Base-by-base conservation (phyloP, 306 rosid species). In the Lathyrus oleraceus region DNA sequence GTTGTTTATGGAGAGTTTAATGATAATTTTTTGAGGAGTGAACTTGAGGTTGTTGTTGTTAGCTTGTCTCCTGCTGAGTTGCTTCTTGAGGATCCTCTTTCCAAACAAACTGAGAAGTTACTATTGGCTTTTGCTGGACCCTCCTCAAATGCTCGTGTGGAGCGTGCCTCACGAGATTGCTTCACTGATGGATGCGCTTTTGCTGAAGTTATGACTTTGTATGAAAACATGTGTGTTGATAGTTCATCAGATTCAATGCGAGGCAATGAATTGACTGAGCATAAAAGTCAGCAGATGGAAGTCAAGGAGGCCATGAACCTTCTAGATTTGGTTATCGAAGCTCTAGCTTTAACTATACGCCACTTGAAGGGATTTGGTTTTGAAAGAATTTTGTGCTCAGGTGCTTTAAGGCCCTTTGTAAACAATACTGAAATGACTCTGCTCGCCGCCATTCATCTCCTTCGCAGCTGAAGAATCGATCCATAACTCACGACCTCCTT, bases 361-460 rank as follows among this genome's bases (percentile, higher is more conserved):
- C 89, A 94, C 75, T 84, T 94, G 70, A 90, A 87, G 80, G 92
- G 86, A 71, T 94, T 88, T 74, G 95, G 98, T 77, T 87, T 94
- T 67, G 95, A 94, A 81, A 87, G 88, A 73, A 75, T 87, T 54
- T 30, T 94, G 73, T 76, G 75, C 71, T 78, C 80, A 25, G 92
- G 97, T 68, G 83, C 87, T 81, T 81, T 94, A 70, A 88, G 95
- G 84, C 96, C 98, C 56, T 81, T 88, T 48, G 84, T 90, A 75
- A 85, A 80, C 89, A 83, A 87, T 60, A 72, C 67, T 45, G 97
- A 94, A 81, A 88, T 94, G 96, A 75, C 80, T 76, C 94, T 94
- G n/a, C n/a, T n/a, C n/a, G n/a, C n/a, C n/a, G n/a, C n/a, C n/a
- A n/a, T n/a, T n/a, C n/a, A n/a, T n/a, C n/a, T n/a, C n/a, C n/a